Evolutionary conservation across 148 eudicot species (phyloP), one percentile per base, ranked within the genome.

Genomic region (Arbutus unedo): DNA sequence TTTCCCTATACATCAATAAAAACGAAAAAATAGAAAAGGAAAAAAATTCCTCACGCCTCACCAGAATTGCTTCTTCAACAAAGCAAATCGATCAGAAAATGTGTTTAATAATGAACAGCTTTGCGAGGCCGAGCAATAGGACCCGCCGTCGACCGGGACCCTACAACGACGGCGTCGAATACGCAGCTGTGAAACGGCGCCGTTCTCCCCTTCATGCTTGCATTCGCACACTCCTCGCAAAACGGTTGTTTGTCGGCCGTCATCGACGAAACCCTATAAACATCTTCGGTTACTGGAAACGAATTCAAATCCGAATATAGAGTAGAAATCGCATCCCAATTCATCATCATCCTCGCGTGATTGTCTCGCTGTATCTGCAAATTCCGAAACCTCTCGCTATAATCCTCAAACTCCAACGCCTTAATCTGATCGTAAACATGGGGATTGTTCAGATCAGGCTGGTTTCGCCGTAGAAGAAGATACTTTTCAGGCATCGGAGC

Each of bases 71-170:
- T 66, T 66, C 71, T 66, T 66, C 13, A 13, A 16, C 11, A 66
- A 66, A 43, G 41, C 60, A 76, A 75, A 50, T 47, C n/a, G 19
- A 21, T 19, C 68, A 56, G 31, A 44, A 8, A 18, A 78, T 18
- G 8, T 15, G 81, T 50, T 18, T 47, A 43, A 2, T 14, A 31
- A 31, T 31, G 14, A 21, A 6, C 31, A n/a, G 31, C 70, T 51
- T 78, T 77, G 25, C 59, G 79, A 21, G 91, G 94, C 19, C 89
- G 85, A 21, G 84, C 92, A 82, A 91, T 88, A 48, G 94, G 94
- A 0, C 91, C 92, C 31, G 90, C 94, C 10, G 70, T 44, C 0
- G 92, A 87, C 73, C 88, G 83, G 82, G 82, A 83, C 13, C 59
- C 87, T 2, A 9, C 18, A 0, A 84, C 78, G 38, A 91, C 86